Evolutionary conservation across 1,139 yeast species (phyloP).

Genomic region (Geotrichum restrictum): DNA sequence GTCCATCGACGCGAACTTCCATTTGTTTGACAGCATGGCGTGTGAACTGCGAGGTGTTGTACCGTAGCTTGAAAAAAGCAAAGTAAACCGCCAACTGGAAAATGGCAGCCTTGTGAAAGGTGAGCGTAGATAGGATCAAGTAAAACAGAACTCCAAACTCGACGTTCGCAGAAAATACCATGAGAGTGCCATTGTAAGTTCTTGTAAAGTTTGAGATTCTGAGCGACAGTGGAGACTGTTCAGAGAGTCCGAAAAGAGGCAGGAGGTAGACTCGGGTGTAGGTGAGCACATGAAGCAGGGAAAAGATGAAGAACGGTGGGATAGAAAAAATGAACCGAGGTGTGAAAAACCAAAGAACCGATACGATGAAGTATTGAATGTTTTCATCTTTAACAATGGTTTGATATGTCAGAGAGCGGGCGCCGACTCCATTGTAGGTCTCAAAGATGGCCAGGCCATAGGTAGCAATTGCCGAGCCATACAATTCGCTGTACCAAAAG

Average conservation of each 20-base stretch:
- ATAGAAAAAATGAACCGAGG: constrained; percentile 53
- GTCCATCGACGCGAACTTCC: constrained; percentile 69
- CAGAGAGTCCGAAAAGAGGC: constrained; percentile 57
- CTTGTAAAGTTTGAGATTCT: constrained; percentile 54
- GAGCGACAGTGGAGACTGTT: constrained; percentile 42
- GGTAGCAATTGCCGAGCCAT: constrained; percentile 65
- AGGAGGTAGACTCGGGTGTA: constrained; percentile 62
- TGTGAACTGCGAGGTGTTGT: constrained; percentile 70
- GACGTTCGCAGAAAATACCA: constrained; percentile 64
- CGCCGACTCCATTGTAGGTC: constrained; percentile 34
- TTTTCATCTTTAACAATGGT: constrained; percentile 57
- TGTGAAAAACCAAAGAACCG: constrained; percentile 54
- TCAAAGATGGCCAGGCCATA: constrained; percentile 77
- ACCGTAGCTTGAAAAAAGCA: constrained; percentile 71
- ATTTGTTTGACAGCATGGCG: constrained; percentile 64
- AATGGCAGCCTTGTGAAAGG: constrained; percentile 63
- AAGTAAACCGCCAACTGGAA: constrained; percentile 55
- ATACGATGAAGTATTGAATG: constrained; percentile 58
- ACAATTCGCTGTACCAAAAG: constrained; percentile 58
- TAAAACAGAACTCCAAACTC: constrained; percentile 56
- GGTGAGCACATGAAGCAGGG: constrained; percentile 68
- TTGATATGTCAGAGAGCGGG: constrained; percentile 31
- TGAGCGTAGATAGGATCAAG: constrained; percentile 48
- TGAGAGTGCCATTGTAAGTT: constrained; percentile 63
- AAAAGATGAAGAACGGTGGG: constrained; percentile 63